These are phyloP conservation scores for Starmerella sirachaensis DNA, from an alignment of 805 yeast genomes.

Conservation along the genomic window DNA sequence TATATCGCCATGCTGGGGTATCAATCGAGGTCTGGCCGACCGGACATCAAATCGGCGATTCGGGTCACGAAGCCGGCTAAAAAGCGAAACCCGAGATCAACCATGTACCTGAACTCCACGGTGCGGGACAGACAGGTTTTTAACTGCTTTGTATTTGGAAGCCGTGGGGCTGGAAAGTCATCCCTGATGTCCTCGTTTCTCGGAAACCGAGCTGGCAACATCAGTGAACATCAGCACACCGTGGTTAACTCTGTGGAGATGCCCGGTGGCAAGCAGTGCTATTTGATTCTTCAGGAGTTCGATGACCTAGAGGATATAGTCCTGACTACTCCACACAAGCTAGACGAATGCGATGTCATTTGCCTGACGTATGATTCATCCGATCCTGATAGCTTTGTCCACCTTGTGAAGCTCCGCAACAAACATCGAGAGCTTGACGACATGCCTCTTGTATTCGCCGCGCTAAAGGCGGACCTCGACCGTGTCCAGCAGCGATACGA, in stretches of 20 bases:
- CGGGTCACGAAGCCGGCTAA: constrained; percentile 75
- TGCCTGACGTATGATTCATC: constrained; percentile 89
- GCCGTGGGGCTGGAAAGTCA: constrained; percentile 76
- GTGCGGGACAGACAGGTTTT: constrained; percentile 74
- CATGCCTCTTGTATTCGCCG: constrained; percentile 79
- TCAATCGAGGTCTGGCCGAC: constrained; percentile 32
- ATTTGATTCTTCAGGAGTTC: constrained; percentile 76
- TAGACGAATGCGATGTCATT: constrained; percentile 81
- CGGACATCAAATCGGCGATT: constrained; percentile 39
- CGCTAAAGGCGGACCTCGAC: constrained; percentile 88
- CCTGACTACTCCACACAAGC: constrained; percentile 51
- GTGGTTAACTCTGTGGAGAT: constrained; percentile 89
- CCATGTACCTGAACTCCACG: constrained; percentile 53
- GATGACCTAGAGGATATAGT: constrained; percentile 80
- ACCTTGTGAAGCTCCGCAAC: constrained; percentile 56
- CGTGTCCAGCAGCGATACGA: constrained; percentile 85
- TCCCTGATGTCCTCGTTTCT: constrained; percentile 73
- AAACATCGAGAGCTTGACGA: constrained; percentile 46
- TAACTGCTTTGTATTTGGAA: constrained; percentile 79
- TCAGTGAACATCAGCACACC: constrained; percentile 39
- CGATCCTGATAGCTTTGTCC: constrained; percentile 88
- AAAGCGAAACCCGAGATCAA: constrained; percentile 52
- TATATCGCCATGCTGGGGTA: constrained; percentile 86
- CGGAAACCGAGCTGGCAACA: constrained; percentile 1
- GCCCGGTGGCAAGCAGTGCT: constrained; percentile 91